Conservation (phyloP, 352 stramenopile species). For the Globisporangium spinosum region DNA sequence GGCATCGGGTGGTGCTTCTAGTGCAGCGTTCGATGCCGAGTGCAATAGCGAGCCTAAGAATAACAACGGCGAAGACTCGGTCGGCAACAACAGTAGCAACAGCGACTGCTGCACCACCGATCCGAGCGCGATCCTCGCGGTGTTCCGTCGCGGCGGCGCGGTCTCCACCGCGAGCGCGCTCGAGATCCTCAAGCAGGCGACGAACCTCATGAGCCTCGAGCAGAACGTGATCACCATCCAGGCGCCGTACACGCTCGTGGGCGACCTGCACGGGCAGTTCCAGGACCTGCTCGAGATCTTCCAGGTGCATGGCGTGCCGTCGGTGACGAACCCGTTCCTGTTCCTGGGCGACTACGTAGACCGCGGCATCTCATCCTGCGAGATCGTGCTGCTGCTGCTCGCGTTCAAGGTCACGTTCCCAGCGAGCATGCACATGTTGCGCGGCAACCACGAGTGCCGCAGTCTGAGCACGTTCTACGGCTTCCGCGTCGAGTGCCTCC, state of each 20-base stretch:
- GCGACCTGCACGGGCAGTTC: constrained; percentile 97
- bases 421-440: constrained; percentile 97
- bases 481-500: constrained; percentile 98
- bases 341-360: constrained; percentile 94
- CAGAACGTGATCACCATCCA: constrained; percentile 52
- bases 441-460: constrained; percentile 98
- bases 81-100: constrained; percentile 12
- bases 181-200: constrained; percentile 55
- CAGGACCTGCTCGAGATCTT: constrained; percentile 95
- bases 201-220: constrained; percentile 54
- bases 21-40: background rate
- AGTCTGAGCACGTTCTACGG: constrained; percentile 99
- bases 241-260: constrained; percentile 52
- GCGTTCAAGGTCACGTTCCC: constrained; percentile 98
- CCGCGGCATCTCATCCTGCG: constrained; percentile 93
- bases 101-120: constrained; percentile 20
- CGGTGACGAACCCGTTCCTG: constrained; percentile 93
- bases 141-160: constrained; percentile 39
- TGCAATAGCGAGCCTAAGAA: constrained; percentile 22
- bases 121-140: constrained; percentile 29
- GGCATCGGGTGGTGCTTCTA: background rate
- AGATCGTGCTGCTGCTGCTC: constrained; percentile 96
- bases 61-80: constrained; percentile 25
- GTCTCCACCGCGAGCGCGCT: constrained; percentile 47
- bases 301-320: constrained; percentile 41